Base-by-base conservation (phyloP, 2,329 filamentous ascomycete species). In the Huntiella abstrusa region DNA sequence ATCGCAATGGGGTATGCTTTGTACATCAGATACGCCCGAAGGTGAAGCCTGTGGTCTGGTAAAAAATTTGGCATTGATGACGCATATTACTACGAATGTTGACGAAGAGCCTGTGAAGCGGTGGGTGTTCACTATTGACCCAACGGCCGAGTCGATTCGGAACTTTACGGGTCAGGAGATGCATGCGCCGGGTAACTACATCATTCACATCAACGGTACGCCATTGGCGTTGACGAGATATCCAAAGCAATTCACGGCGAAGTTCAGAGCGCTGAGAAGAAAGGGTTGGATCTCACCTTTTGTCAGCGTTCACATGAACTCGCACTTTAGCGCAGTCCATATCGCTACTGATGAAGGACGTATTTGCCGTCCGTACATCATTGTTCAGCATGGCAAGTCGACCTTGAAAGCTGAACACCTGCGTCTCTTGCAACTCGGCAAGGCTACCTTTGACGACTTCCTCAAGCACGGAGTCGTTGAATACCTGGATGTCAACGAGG, bases 51-150 rank as follows among this genome's bases (percentile, higher is more conserved):
- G 91, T 64, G 91, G 91, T 70, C 65, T 98, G 48, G 87, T 98
- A 54, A 98, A 98, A 69, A 98, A 98, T 58, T 64, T 98, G 66
- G 91, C 91, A 6, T 69, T 98, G 48, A 98, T 98, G 91, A 98
- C 92, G 44, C 92, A 98, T 58, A 96, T 98, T 55, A 98, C 91
- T 1, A 98, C 91, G 1, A 85, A 94, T 52, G 85, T 93, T 48
- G 86, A 95, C 48, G 91, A 96, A 58, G 84, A 77, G 13, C 87
- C 91, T 1, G 83, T 98, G 12, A 80, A 79, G 55, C 80, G 84
- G 55, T 77, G 92, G 59, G 78, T 95, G 1, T 91, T 87, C 58
- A 78, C 83, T 47, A 70, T 96, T 19, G 87, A 93, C 39, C 80
- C 84, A 2, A 83, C 88, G 48, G 82, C 93, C 33, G 77, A 81